Evolutionary conservation across 257 asterid species (phyloP).

Genomic region (Fraxinus cuspidata): DNA sequence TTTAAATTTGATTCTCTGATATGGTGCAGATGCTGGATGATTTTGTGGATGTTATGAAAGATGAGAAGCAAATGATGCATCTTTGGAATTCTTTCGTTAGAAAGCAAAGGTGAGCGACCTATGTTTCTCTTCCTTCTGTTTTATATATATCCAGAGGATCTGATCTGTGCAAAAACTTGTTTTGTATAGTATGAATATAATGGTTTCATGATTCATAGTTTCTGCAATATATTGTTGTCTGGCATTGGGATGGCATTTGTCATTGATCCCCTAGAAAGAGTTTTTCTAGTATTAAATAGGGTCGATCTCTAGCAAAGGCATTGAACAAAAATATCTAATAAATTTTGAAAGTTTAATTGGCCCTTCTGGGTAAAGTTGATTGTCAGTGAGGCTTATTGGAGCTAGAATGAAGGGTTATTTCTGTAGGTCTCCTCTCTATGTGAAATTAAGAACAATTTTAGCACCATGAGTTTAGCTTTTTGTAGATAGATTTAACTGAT

Average conservation of each 20-base stretch:
- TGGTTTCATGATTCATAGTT: too few relatives aligned
- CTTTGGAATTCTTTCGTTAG: conserved; percentile 98
- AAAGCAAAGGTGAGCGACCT: conserved; percentile 73
- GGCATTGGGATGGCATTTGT: too few relatives aligned
- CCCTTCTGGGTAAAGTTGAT: not conserved
- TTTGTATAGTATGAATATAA: not conserved
- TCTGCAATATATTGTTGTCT: too few relatives aligned
- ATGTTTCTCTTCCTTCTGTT: conserved; percentile 8
- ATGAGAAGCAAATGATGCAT: conserved; percentile 96
- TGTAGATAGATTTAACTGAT: not conserved
- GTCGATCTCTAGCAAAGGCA: too few relatives aligned
- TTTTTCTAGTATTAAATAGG: too few relatives aligned
- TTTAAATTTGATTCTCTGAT: conserved; percentile 19
- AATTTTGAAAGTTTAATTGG: not conserved
- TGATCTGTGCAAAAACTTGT: not conserved
- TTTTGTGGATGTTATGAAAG: conserved; percentile 92
- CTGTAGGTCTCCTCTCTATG: not conserved
- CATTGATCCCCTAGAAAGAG: too few relatives aligned
- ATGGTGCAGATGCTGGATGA: conserved; percentile 94
- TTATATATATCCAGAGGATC: conserved; percentile 1
- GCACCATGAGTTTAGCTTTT: not conserved
- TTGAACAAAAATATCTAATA: too few relatives aligned
- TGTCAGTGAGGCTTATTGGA: not conserved
- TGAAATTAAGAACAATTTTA: not conserved
- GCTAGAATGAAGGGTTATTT: not conserved